Evolutionary conservation across 352 stramenopile species (phyloP), one percentile per base, ranked within the genome.

Genomic region (Pythium guiyangense): DNA sequence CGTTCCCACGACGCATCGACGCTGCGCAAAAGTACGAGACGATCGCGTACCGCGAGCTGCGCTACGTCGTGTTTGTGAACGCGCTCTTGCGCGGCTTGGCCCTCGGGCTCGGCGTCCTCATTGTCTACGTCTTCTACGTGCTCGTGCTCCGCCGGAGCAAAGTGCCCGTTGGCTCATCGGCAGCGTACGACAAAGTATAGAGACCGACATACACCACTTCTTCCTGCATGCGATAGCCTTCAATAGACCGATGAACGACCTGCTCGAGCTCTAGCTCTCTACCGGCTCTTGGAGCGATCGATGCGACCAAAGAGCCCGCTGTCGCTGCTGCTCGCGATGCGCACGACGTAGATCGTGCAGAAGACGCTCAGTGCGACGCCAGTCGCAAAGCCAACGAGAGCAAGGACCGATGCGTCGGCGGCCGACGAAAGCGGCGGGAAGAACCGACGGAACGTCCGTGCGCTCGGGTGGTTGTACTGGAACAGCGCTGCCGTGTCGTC

Each of bases 61-160:
- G 86, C 39, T 92, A 81, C 80, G 81, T 92, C 44, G 69, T 77
- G 14, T 96, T 94, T 56, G 73, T 81, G 25, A 92, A 85, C 53
- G 80, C 82, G n/a, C 52, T 91, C 49, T 65, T 96, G 59, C 76
- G 79, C 27, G 86, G 86, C 1, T 42, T 90, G n/a, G 84, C 74
- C 44, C 77, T 93, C 37, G 84, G 76, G 6, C 66, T 92, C 15
- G 84, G 86, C n/a, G 60, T 68, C 26, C 81, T 96, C 71, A 86
- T 90, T 56, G 80, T 92, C 49, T 92, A 92, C 62, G 73, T 91
- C 40, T 73, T 91, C 40, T 92, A 91, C 61, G 59, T 93, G 57
- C 60, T 93, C n/a, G 68, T 85, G 37, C 64, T 88, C 56, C 76
- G 80, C 42, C 69, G 60, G 60, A 84, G 64, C 56, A 72, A 71